A percentile compares a stretch with the other conserved stretches of the same genome.
Conservation (phyloP, 73 alveolate species). For the Diophrys sp. region DNA sequence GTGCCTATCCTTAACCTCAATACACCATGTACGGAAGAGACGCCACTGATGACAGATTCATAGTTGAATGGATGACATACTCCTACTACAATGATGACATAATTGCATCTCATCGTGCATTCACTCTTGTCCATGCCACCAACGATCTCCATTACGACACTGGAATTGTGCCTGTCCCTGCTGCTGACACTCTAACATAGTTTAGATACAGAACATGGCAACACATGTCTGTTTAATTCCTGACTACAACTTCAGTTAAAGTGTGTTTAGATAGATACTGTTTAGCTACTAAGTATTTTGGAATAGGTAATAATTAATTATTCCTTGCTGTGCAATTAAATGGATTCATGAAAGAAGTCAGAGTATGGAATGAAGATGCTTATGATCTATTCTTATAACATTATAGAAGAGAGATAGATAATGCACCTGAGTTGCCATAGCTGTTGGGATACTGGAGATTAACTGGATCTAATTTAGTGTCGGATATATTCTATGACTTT, state of each 20-base stretch:
- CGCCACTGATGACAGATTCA: background rate
- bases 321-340: background rate
- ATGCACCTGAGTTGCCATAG: background rate
- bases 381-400: background rate
- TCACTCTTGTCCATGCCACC: background rate
- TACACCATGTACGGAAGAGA: background rate
- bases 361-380: background rate
- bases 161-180: background rate
- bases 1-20: background rate
- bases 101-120: background rate
- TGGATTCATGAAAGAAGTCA: background rate
- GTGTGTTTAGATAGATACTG: background rate
- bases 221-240: background rate
- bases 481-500: background rate
- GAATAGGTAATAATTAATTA: background rate
- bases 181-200: background rate
- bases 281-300: background rate
- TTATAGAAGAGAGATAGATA: background rate
- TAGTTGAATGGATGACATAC: background rate
- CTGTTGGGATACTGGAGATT: background rate
- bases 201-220: background rate
- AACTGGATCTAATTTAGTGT: background rate
- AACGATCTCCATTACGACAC: background rate
- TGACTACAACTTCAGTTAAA: background rate
- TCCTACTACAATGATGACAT: background rate